Conservation (phyloP, 2,329 filamentous ascomycete species). For the Microsporum audouinii region DNA sequence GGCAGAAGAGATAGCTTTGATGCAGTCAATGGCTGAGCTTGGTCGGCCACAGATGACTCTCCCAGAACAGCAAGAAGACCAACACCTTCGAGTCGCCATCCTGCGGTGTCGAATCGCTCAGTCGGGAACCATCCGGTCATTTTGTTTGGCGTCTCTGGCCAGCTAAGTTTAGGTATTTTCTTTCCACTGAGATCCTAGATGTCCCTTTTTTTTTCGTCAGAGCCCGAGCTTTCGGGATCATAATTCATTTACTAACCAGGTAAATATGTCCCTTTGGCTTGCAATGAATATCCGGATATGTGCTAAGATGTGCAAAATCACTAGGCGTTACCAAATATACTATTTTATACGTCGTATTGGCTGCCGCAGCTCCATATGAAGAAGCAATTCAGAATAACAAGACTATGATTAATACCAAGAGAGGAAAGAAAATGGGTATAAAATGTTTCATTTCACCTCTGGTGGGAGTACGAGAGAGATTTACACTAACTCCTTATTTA, state of each 20-base stretch:
- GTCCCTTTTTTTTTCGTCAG: not conserved
- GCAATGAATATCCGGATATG: not conserved
- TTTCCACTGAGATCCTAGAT: not conserved
- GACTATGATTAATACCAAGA: too few relatives aligned
- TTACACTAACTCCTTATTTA: not conserved
- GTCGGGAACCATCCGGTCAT: conserved; percentile 7
- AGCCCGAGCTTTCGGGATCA: not conserved
- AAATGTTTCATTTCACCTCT: not conserved
- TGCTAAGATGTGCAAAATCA: not conserved
- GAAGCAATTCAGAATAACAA: too few relatives aligned
- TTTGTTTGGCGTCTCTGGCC: not conserved
- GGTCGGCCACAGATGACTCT: conserved; percentile 48
- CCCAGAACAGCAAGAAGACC: conserved; percentile 53
- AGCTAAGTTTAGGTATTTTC: not conserved
- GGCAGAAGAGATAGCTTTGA: conserved; percentile 48
- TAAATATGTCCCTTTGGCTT: not conserved
- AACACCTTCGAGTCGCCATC: conserved; percentile 50
- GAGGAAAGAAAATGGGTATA: not conserved
- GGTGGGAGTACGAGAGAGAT: not conserved
- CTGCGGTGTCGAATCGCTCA: conserved; percentile 1
- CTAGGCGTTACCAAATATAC: too few relatives aligned
- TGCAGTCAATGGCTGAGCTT: conserved; percentile 49
- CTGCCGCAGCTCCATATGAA: too few relatives aligned
- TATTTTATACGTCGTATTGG: too few relatives aligned
- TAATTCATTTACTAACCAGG: not conserved